Evolutionary conservation across 139 green algal genomes (phyloP), one percentile per base, ranked within the genome.

Genomic region (Chlamydomonas sp.): DNA sequence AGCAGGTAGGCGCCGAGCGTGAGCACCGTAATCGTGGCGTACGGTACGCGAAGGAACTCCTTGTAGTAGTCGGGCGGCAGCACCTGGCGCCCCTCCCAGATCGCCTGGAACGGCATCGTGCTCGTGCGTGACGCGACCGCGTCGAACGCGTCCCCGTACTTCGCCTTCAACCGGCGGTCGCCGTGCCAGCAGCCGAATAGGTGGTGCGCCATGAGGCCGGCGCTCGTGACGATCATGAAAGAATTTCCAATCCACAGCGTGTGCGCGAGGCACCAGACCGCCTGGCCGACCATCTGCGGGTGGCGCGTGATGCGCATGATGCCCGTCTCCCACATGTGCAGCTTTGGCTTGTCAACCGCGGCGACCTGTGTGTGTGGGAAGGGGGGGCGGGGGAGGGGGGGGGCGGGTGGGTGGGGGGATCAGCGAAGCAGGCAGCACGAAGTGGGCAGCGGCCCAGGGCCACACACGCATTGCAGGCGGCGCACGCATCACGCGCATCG

Each of bases 311-410:
- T 97, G 49, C 92, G 81, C 60, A 93, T 97, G 48, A 98, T 87
- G 37, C 93, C 93, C 1, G 93, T 98, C 83, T 98, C 93, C 92
- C 94, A 98, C 72, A 98, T 69, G 81, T 98, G 93, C 76, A 98
- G 75, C 79, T 97, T 92, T 30, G 93, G 93, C 82, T 95, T 79
- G 71, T 98, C 93, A 26, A 98, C 91, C 4, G 93, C 93, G 6
- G 93, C 93, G 29, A 96, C 90, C 83, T 91, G 62, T 4, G 48
- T 61, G n/a, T n/a, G n/a, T n/a, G n/a, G n/a, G n/a, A n/a, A n/a
- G n/a, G n/a, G n/a, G n/a, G n/a, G n/a, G n/a, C n/a, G n/a, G n/a
- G n/a, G n/a, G n/a, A n/a, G n/a, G n/a, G n/a, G n/a, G n/a, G n/a
- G n/a, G n/a, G n/a, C n/a, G n/a, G n/a, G n/a, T n/a, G n/a, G n/a